Percentiles rank a stretch among this genome's conserved stretches.
phyloP scores from a whole-genome alignment of 768 basidiomycete genomes.

The Cantharellus cinnabarinus region DNA sequence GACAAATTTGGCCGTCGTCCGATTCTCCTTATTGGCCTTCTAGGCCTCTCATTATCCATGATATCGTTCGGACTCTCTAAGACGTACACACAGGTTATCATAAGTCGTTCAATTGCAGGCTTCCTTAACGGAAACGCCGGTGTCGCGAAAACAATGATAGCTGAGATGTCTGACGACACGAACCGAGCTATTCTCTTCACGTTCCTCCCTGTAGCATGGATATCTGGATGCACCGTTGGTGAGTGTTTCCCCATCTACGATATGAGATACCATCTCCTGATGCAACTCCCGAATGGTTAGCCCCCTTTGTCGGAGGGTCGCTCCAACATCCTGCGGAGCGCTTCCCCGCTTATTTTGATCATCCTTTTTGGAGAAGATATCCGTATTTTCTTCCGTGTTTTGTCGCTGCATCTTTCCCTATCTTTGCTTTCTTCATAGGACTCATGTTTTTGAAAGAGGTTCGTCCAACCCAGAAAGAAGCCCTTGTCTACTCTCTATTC shows the following conservation, averaged over 20 bases:
- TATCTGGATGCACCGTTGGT: slow-evolving; percentile 7
- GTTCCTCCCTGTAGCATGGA: slow-evolving; percentile 7
- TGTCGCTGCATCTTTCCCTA: neutral
- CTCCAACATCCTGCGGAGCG: slow-evolving; percentile 8
- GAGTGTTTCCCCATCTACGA: neutral
- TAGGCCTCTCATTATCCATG: slow-evolving; percentile 8
- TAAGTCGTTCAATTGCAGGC: slow-evolving; percentile 8
- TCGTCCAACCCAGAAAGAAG: neutral
- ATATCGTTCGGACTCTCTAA: slow-evolving; percentile 10
- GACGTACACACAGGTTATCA: slow-evolving; percentile 5
- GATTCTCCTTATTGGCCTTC: slow-evolving; percentile 8
- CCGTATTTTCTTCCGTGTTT: slow-evolving; percentile 10
- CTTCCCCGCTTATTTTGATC: slow-evolving; percentile 4
- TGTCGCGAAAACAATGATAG: slow-evolving; percentile 8
- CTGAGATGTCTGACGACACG: slow-evolving; percentile 6
- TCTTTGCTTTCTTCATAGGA: neutral
- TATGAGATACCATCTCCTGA: neutral
- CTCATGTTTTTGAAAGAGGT: slow-evolving; percentile 6
- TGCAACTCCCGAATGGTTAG: slow-evolving; percentile 3
- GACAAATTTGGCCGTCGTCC: slow-evolving; percentile 12
- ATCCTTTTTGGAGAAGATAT: slow-evolving; percentile 2
- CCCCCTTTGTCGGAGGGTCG: slow-evolving; percentile 7
- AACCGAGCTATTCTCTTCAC: slow-evolving; percentile 5
- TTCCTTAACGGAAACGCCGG: slow-evolving; percentile 7
- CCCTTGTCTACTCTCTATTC: neutral